Percentiles rank a stretch among this genome's conserved stretches.
Conservation (phyloP, 176 grass and related monocot species). For the Poa pratensis region DNA sequence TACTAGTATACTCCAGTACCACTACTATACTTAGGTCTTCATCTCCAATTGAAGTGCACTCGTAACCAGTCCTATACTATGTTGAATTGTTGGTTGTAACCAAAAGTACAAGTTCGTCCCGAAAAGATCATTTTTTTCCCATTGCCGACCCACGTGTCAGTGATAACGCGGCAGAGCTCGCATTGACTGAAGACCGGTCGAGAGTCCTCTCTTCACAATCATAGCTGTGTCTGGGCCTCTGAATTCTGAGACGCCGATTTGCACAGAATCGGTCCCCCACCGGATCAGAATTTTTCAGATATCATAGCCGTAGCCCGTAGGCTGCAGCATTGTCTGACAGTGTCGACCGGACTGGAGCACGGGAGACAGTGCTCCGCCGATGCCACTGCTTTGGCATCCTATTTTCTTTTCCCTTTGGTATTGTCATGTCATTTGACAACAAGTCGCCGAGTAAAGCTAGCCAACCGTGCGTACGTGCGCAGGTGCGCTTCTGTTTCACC, state of each 20-base stretch:
- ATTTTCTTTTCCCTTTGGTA: conserved; percentile 42
- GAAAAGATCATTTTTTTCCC: neutral
- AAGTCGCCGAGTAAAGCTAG: conserved; percentile 34
- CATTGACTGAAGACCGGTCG: neutral
- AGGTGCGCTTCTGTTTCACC: conserved; percentile 28
- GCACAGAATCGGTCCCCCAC: conserved; percentile 8
- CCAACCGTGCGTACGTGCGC: conserved; percentile 22
- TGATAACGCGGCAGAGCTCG: neutral
- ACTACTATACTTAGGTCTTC: neutral
- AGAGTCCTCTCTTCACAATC: neutral
- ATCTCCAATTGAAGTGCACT: too few relatives aligned
- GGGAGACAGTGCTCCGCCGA: neutral
- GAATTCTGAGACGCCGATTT: conserved; percentile 15
- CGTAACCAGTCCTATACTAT: neutral
- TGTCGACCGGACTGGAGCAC: neutral
- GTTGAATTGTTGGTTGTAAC: neutral
- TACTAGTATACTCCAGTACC: neutral
- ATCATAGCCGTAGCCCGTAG: conserved; percentile 30
- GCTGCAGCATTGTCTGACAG: neutral
- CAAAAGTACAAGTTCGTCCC: neutral
- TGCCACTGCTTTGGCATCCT: conserved; percentile 23
- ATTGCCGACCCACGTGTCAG: neutral
- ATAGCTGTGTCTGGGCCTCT: conserved; percentile 23
- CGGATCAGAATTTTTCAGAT: conserved; percentile 19
- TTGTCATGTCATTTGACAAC: neutral